phyloP scores from a whole-genome alignment of 306 rosid genomes.

The Corylus americana region DNA sequence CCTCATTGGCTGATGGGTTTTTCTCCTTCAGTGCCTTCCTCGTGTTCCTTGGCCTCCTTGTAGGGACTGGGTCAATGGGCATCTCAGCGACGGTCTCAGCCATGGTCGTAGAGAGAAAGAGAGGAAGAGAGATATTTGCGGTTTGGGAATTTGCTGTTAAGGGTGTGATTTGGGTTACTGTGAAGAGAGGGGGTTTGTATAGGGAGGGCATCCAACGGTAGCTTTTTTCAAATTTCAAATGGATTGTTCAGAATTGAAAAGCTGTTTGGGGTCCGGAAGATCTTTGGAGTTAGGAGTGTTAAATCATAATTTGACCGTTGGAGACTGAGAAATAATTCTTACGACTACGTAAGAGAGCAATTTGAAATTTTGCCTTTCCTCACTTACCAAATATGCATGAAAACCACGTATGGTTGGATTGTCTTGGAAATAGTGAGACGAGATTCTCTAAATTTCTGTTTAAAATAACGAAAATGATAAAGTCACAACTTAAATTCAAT shows the following conservation, averaged over 20 bases:
- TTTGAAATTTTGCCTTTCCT: not conserved
- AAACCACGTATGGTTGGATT: too few relatives aligned
- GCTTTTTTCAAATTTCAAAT: conserved; percentile 53
- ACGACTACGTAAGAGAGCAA: not conserved
- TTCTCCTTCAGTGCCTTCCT: conserved; percentile 70
- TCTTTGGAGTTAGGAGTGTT: not conserved
- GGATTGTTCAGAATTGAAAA: conserved; percentile 4
- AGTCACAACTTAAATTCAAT: too few relatives aligned
- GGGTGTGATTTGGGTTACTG: not conserved
- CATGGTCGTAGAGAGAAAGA: conserved; percentile 37
- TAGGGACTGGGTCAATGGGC: conserved; percentile 7
- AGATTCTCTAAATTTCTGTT: too few relatives aligned
- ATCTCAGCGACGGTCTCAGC: conserved; percentile 42
- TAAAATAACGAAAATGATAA: too few relatives aligned
- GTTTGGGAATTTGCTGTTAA: not conserved
- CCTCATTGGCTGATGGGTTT: conserved; percentile 41
- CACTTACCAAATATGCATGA: too few relatives aligned
- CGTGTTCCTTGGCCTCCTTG: conserved; percentile 54
- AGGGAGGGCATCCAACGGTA: conserved; percentile 51
- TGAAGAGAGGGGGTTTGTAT: conserved; percentile 14
- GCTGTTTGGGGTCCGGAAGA: conserved; percentile 17
- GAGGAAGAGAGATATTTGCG: not conserved
- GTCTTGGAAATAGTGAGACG: too few relatives aligned
- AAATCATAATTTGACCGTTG: conserved; percentile 41
- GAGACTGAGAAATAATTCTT: conserved; percentile 1